A percentile compares a stretch with the other conserved stretches of the same genome.
Conservation (phyloP, 805 yeast genomes). For the Kluyveromyces dobzhanskii region DNA sequence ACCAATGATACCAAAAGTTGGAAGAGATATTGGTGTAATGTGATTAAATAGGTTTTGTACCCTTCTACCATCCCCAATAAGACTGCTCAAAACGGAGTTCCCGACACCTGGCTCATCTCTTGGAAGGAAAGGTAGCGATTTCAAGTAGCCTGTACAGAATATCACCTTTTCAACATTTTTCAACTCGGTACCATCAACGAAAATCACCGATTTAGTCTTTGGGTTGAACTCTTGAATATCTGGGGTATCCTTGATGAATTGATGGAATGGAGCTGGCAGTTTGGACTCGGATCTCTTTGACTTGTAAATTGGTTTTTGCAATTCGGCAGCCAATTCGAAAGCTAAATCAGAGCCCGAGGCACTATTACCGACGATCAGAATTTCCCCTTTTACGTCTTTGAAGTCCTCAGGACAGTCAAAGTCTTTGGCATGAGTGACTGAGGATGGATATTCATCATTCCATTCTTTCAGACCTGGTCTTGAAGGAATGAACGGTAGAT, state of each 20-base stretch:
- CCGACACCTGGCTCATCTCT: slow-evolving; percentile 9
- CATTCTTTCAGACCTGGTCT: slow-evolving; percentile 45
- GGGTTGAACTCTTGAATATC: slow-evolving; percentile 36
- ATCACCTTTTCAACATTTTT: slow-evolving; percentile 47
- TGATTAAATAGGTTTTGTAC: slow-evolving; percentile 51
- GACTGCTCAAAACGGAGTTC: slow-evolving; percentile 19
- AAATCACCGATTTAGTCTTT: slow-evolving; percentile 32
- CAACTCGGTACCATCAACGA: slow-evolving; percentile 41
- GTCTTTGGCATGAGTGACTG: slow-evolving; percentile 49
- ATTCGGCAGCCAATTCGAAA: slow-evolving; percentile 43
- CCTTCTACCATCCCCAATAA: slow-evolving; percentile 40
- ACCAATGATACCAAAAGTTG: slow-evolving; percentile 54
- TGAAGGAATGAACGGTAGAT: slow-evolving; percentile 52
- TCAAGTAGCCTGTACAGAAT: slow-evolving; percentile 70
- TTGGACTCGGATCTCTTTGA: slow-evolving; percentile 38
- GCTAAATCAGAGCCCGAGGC: slow-evolving; percentile 74
- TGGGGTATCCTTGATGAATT: slow-evolving; percentile 34
- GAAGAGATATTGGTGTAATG: slow-evolving; percentile 46
- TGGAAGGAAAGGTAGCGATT: slow-evolving; percentile 55
- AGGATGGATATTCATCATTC: slow-evolving; percentile 35
- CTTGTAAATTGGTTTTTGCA: slow-evolving; percentile 37
- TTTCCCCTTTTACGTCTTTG: slow-evolving; percentile 29
- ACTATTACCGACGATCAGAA: slow-evolving; percentile 65
- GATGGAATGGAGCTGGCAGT: slow-evolving; percentile 38
- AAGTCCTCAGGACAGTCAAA: slow-evolving; percentile 42